Evolutionary conservation across 139 green algal species (phyloP).

Genomic region (Chlamydomonas schloesseri): DNA sequence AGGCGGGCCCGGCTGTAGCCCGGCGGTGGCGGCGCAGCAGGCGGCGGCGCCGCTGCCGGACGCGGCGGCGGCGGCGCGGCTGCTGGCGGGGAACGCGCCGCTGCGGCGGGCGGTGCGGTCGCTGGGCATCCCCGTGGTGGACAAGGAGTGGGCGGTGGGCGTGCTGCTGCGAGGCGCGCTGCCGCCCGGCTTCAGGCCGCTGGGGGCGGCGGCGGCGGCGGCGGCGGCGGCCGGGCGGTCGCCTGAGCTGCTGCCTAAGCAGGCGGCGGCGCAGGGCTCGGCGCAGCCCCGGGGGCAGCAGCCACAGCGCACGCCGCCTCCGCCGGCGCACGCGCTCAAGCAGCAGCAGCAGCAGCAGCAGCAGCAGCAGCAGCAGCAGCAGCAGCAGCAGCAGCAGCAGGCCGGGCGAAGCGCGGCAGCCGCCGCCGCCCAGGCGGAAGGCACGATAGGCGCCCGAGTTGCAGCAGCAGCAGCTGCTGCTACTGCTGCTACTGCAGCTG

Average conservation of each 20-base stretch:
- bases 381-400: background rate
- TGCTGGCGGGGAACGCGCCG: background rate
- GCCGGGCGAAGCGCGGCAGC: background rate
- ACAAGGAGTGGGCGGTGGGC: constrained; percentile 44
- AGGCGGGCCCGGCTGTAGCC: background rate
- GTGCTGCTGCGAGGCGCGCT: constrained; percentile 14
- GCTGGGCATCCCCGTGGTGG: constrained; percentile 15
- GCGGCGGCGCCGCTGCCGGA: background rate
- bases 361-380: too few relatives aligned
- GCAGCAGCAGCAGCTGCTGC: background rate
- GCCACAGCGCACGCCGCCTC: background rate
- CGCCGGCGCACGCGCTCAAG: background rate
- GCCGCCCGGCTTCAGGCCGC: constrained; percentile 4
- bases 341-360: background rate
- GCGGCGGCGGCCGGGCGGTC: too few relatives aligned
- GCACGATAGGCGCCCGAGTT: background rate
- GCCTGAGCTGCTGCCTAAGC: too few relatives aligned
- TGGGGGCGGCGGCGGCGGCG: too few relatives aligned
- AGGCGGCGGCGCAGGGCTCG: background rate
- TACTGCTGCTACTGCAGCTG: too few relatives aligned
- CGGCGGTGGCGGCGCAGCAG: background rate
- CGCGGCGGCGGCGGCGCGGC: background rate
- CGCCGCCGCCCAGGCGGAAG: background rate
- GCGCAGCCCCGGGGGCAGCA: background rate
- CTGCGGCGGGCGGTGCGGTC: constrained; percentile 20